A percentile compares a stretch with the other conserved stretches of the same genome.
These are phyloP conservation scores for Megacollybia platyphylla DNA, from an alignment of 1,284 basidiomycete species.

Conservation along the genomic window DNA sequence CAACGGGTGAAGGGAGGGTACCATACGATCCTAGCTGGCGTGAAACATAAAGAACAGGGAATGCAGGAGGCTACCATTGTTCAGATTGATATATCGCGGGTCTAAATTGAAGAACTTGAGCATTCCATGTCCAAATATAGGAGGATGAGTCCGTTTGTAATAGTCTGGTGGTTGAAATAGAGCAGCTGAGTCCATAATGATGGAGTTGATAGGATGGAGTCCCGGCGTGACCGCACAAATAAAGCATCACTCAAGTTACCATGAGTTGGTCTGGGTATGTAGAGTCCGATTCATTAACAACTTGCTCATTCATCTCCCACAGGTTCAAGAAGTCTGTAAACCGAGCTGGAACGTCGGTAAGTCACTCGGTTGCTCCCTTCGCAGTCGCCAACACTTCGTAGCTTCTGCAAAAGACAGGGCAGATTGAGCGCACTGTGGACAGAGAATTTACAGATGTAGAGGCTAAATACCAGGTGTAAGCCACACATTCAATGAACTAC, in stretches of 20 bases:
- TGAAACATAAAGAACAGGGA: not conserved
- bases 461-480: constrained; percentile 80
- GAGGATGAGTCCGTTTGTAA: constrained; percentile 11
- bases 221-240: not conserved
- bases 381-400: constrained; percentile 15
- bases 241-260: not conserved
- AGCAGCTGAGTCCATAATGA: not conserved
- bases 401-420: constrained; percentile 94
- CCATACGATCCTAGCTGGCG: constrained; percentile 50
- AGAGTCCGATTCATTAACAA: not conserved
- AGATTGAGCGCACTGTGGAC: constrained; percentile 93
- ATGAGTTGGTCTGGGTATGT: constrained; percentile 10
- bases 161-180: not conserved
- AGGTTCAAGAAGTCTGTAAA: constrained; percentile 95
- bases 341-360: constrained; percentile 80
- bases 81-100: constrained; percentile 46
- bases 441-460: constrained; percentile 91
- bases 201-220: not conserved
- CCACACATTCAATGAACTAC: constrained; percentile 9
- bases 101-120: constrained; percentile 40
- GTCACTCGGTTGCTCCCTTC: constrained; percentile 11
- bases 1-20: constrained; percentile 48
- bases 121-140: constrained; percentile 40
- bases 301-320: not conserved
- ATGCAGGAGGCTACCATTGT: constrained; percentile 28